A percentile compares a stretch with the other conserved stretches of the same genome.
Evolutionary conservation across 371 early-diverging fungal genomes (phyloP).

Genomic region (Mortierella polycephala): DNA sequence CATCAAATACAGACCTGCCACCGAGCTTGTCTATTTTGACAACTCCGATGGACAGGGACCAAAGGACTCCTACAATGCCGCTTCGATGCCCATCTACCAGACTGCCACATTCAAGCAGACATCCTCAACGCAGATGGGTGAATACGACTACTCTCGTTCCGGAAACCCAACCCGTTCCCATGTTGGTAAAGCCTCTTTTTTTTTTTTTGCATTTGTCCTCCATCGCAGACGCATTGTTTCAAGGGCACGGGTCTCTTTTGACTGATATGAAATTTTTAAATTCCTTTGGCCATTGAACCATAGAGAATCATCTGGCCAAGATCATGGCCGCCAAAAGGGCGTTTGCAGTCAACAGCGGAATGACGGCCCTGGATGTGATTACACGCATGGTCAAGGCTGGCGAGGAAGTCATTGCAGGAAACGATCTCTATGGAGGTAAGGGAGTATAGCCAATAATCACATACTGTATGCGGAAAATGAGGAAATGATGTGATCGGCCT

Average conservation of each 20-base stretch:
- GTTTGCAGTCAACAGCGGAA: slow-evolving; percentile 86
- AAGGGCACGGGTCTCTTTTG: background rate
- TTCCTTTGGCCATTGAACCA: slow-evolving; percentile 1
- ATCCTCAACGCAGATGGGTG: slow-evolving; percentile 81
- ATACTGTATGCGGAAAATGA: background rate
- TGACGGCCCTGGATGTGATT: slow-evolving; percentile 90
- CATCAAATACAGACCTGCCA: slow-evolving; percentile 82
- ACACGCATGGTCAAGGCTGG: slow-evolving; percentile 81
- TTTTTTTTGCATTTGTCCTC: background rate
- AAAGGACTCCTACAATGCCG: slow-evolving; percentile 89
- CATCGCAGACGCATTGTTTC: background rate
- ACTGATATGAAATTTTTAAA: slow-evolving; percentile 1
- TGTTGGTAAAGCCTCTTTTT: slow-evolving; percentile 65
- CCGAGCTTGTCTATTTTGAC: slow-evolving; percentile 89
- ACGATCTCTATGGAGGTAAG: slow-evolving; percentile 89
- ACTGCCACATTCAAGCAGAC: slow-evolving; percentile 96
- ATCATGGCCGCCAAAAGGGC: slow-evolving; percentile 85
- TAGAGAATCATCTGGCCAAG: slow-evolving; percentile 88
- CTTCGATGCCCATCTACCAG: slow-evolving; percentile 95
- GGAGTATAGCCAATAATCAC: background rate
- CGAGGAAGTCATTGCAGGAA: slow-evolving; percentile 88
- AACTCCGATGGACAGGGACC: slow-evolving; percentile 64
- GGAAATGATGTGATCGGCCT: slow-evolving; percentile 42
- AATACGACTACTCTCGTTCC: slow-evolving; percentile 92
- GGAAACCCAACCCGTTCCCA: slow-evolving; percentile 93